Evolutionary conservation across 2,329 filamentous ascomycete genomes (phyloP).

Genomic region (Colletotrichum acutatum): DNA sequence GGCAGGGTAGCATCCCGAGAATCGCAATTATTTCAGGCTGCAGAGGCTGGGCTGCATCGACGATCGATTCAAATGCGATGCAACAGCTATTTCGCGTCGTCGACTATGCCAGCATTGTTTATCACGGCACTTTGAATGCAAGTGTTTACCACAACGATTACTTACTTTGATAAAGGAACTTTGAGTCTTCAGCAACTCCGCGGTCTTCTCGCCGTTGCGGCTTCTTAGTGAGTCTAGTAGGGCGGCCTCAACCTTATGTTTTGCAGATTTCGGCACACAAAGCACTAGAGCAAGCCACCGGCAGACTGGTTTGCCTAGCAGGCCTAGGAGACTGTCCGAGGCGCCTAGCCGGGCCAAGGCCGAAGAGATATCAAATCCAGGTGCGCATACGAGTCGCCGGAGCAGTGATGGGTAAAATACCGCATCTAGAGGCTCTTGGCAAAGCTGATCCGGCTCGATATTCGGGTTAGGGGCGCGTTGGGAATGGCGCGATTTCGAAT

Average conservation of each 20-base stretch:
- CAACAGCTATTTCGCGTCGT: neutral
- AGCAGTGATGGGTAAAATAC: slow-evolving; percentile 8
- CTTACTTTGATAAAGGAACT: no score
- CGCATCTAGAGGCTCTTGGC: slow-evolving; percentile 30
- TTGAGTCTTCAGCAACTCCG: neutral
- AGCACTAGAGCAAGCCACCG: neutral
- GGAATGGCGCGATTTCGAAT: slow-evolving; percentile 13
- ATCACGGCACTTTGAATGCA: neutral
- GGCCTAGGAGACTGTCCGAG: neutral
- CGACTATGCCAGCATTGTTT: neutral
- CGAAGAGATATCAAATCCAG: neutral
- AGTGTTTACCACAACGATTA: neutral
- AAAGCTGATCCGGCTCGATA: neutral
- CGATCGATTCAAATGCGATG: neutral
- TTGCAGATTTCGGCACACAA: neutral
- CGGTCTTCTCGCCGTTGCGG: neutral
- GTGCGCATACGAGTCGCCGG: neutral
- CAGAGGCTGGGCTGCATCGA: neutral
- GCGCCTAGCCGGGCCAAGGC: neutral
- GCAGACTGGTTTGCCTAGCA: neutral
- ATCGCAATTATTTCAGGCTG: neutral
- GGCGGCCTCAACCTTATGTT: neutral
- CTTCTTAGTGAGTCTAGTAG: neutral
- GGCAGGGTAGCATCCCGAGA: no score
- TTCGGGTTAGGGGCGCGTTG: slow-evolving; percentile 3